Base-by-base conservation (phyloP, 2,329 filamentous ascomycete genomes). In the Botrytis hyacinthi region DNA sequence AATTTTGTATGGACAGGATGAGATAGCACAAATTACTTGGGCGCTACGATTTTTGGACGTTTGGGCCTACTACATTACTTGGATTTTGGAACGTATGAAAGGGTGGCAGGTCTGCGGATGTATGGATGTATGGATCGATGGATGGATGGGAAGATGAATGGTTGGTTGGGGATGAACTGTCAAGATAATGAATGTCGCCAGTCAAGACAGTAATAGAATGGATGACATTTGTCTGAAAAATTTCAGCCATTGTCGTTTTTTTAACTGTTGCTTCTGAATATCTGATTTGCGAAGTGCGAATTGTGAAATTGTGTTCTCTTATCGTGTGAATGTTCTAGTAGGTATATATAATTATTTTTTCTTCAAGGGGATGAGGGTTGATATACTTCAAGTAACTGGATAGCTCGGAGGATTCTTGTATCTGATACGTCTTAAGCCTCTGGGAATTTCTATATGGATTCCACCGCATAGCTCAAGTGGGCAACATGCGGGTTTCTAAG, bases 21-120 rank as follows among this genome's bases (percentile, higher is more conserved):
- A 54, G 46, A 54, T 68, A 22, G 65, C 65, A 68, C 46, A 57
- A 68, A 68, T 2, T 68, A 29, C 26, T 63, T 63, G n/a, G 61
- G n/a, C 51, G n/a, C 51, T 57, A n/a, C 51, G n/a, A 40, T 22
- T 37, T 68, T 54, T n/a, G 26, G 65, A 68, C 35, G n/a, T 68
- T 57, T 68, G 65, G 46, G 40, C 35, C 48, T 40, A 40, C 32
- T 40, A 54, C 5, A 54, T 54, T 26, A 57, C 48, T 57, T 68
- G 35, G 35, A 68, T 54, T 40, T 40, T 54, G 61, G 37, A 7
- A 63, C 18, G 61, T 44, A 63, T 20, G 26, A n/a, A 62, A 51
- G 26, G 12, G 48, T 6, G 48, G 12, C 26, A n/a, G 29, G 35
- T 12, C 4, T 51, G 44, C 12, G 29, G 22, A 18, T 48, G 63